Base-by-base conservation (phyloP, 2,329 filamentous ascomycete species). In the Cephalotrichum gorgonifer region DNA sequence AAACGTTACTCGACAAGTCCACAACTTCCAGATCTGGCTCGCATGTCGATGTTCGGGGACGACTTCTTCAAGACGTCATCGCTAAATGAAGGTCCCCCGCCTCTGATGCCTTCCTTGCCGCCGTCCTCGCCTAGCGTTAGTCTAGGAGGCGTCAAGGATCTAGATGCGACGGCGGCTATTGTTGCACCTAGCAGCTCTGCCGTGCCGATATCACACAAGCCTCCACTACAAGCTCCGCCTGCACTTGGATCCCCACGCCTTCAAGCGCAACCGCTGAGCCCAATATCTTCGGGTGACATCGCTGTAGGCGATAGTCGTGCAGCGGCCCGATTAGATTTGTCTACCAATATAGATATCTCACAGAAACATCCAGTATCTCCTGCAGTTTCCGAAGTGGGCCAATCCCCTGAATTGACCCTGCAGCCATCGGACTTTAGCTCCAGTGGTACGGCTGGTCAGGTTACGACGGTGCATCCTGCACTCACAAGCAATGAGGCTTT, bases 41-140 rank as follows among this genome's bases (percentile, higher is more conserved):
- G 79, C 25, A 67, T 83, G 65, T 83, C 80, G 39, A 69, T 70
- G 1, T 83, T 83, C 58, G 77, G 78, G 1, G 66, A 75, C 39
- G 77, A 81, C 51, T 67, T 83, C 41, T 81, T 82, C 52, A 69
- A 71, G 5, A 54, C 57, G 15, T 54, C 63, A 15, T 49, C 56
- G 6, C 53, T 53, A 12, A 57, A 62, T 11, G 47, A 57, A 15
- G 44, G 55, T 17, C 54, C 56, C 12, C 55, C 61, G 2, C 60
- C 62, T 4, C 57, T 59, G 2, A 42, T 62, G 35, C 58, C 57
- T 20, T 50, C 54, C 6, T 48, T 59, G 15, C 56, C 51, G 20
- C 47, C 44, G 14, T 43, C 51, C 15, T 48, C 17, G 20, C 35
- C 23, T 46, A 51, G 39, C n/a, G 45, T 14, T 23, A 15, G 20